These are phyloP conservation scores for Fusarium succisae DNA, from an alignment of 2,329 filamentous ascomycete genomes.

Conservation along the genomic window DNA sequence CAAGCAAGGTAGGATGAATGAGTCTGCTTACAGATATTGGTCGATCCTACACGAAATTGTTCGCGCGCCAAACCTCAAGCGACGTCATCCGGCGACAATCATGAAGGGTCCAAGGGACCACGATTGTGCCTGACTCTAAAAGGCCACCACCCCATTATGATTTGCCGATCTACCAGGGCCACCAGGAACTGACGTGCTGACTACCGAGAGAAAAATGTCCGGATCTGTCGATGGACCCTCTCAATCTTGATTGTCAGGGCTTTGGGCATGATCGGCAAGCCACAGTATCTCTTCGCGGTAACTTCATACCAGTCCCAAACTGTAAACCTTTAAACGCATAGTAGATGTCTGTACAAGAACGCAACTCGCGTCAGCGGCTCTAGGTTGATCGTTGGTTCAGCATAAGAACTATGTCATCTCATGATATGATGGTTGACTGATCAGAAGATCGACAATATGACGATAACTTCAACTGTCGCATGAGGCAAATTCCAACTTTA, in stretches of 20 bases:
- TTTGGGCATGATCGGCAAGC: constrained; percentile 2
- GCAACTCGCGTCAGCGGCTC: background rate
- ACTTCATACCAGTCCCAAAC: constrained; percentile 10
- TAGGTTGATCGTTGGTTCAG: no score
- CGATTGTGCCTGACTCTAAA: background rate
- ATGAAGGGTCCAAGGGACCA: background rate
- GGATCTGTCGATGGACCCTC: background rate
- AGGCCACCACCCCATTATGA: background rate
- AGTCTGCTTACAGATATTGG: background rate
- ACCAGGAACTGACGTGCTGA: background rate
- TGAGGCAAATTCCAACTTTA: background rate
- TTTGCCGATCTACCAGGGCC: background rate
- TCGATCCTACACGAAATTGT: background rate
- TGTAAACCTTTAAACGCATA: background rate
- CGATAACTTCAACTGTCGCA: background rate
- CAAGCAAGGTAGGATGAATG: accelerated
- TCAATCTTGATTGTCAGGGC: accelerated
- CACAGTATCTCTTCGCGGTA: background rate
- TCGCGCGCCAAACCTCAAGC: accelerated
- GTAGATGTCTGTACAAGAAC: background rate
- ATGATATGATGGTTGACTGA: background rate
- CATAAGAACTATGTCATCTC: background rate
- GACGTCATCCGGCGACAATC: background rate
- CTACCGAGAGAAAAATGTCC: background rate
- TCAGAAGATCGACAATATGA: background rate